Evolutionary conservation across 805 yeast genomes (phyloP).

Genomic region (Saccharomycodes ludwigii): DNA sequence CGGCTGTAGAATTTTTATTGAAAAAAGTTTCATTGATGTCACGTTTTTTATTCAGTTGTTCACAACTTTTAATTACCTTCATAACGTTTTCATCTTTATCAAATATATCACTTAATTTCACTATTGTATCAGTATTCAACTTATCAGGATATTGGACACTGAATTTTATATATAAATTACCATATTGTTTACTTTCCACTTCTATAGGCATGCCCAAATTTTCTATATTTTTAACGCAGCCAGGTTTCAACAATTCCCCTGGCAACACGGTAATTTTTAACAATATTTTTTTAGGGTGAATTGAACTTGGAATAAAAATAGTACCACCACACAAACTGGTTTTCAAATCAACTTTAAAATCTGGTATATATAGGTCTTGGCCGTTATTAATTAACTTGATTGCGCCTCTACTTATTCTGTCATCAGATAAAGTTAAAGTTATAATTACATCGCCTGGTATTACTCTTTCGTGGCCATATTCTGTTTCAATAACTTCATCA

Average conservation of each 20-base stretch:
- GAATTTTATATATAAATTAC: constrained; percentile 50
- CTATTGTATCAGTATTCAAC: constrained; percentile 12
- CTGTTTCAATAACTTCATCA: constrained; percentile 42
- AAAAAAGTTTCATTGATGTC: too few relatives aligned
- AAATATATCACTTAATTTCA: constrained; percentile 9
- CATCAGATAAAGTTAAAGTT: constrained; percentile 23
- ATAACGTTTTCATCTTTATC: constrained; percentile 12
- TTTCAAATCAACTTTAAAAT: constrained; percentile 32
- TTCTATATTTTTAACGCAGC: constrained; percentile 32
- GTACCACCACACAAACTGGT: constrained; percentile 51
- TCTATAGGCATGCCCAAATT: constrained; percentile 53
- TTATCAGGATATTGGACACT: constrained; percentile 41
- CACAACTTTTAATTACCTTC: too few relatives aligned
- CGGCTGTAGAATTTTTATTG: too few relatives aligned
- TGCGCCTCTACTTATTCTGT: constrained; percentile 20
- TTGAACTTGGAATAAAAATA: constrained; percentile 17
- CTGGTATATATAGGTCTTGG: constrained; percentile 32
- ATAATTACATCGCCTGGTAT: constrained; percentile 60
- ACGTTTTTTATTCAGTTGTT: too few relatives aligned
- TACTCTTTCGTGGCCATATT: constrained; percentile 18
- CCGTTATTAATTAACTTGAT: constrained; percentile 29
- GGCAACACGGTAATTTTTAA: constrained; percentile 29
- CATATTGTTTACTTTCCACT: constrained; percentile 19
- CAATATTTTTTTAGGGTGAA: constrained; percentile 25
- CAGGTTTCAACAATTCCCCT: constrained; percentile 43